Evolutionary conservation across 805 yeast genomes (phyloP), one percentile per base, ranked within the genome.

Genomic region (Zygosaccharomyces bisporus): DNA sequence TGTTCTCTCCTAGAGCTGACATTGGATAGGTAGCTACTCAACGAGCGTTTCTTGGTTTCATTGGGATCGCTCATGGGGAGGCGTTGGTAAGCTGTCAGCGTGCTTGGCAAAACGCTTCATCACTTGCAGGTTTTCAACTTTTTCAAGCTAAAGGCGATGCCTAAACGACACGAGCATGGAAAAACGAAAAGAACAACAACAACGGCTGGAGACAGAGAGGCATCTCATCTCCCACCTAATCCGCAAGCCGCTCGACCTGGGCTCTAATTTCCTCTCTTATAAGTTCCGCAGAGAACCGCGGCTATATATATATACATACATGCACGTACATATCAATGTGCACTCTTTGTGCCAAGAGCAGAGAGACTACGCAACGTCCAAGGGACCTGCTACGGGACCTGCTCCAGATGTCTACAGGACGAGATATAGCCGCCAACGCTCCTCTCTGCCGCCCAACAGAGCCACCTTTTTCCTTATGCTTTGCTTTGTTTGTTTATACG

Each of bases 21-120:
- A 36, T 60, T 61, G 23, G 66, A 61, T 16, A 64, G 46, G 43
- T 64, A 64, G 34, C 63, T 63, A 30, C 67, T 58, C 34, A 64
- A 39, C 1, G 67, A 61, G 40, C 67, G 54, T 31, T 51, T 60
- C 49, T 61, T 63, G 24, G 40, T 37, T 20, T 37, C 40, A 20
- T 20, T 37, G 19, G 40, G 32, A 25, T 37, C 40, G 24, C 40
- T 37, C 40, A 37, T 37, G 3, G 4, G n/a, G n/a, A n/a, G 10
- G 31, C 16, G 16, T 27, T 12, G 31, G 6, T 6, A 21, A 27
- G 31, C 16, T 10, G 31, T 27, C 2, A n/a, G 7, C n/a, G n/a
- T n/a, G 13, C 8, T 27, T 13, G 31, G 14, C 31, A 27, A 27
- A 27, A 13, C 31, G 16, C 14, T 27, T 27, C n/a, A 27, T 14